phyloP scores from a whole-genome alignment of 192 early-diverging fungal genomes.

The Dimargaris verticillata region DNA sequence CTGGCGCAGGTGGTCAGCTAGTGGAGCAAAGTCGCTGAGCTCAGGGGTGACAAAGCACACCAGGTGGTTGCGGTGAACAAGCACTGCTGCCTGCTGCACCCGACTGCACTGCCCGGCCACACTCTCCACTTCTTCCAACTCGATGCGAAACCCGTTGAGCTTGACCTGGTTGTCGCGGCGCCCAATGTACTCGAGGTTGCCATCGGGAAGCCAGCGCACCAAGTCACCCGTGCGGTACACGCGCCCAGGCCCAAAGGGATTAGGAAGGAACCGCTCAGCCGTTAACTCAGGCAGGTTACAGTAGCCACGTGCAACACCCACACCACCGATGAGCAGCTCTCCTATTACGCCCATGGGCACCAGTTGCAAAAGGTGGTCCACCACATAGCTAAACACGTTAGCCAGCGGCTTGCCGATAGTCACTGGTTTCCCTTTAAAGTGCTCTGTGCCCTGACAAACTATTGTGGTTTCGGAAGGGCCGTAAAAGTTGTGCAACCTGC shows the following conservation, averaged over 20 bases:
- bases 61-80: slow-evolving; percentile 12
- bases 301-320: slow-evolving; percentile 21
- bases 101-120: slow-evolving; percentile 8
- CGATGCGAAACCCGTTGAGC: slow-evolving; percentile 21
- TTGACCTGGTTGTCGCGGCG: slow-evolving; percentile 23
- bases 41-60: slow-evolving; percentile 6
- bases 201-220: slow-evolving; percentile 16
- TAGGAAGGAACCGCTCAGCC: slow-evolving; percentile 16
- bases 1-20: background rate
- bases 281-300: slow-evolving; percentile 20
- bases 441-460: background rate
- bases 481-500: slow-evolving; percentile 17
- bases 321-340: slow-evolving; percentile 17
- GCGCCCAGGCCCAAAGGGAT: slow-evolving; percentile 16
- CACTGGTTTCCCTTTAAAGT: background rate
- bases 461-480: slow-evolving; percentile 23
- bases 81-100: slow-evolving; percentile 15
- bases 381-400: slow-evolving; percentile 16
- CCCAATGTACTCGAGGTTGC: slow-evolving; percentile 18
- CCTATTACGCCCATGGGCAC: slow-evolving; percentile 20
- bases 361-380: slow-evolving; percentile 13
- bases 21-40: background rate
- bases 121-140: slow-evolving; percentile 19
- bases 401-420: slow-evolving; percentile 17
- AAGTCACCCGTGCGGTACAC: slow-evolving; percentile 26